Evolutionary conservation across 257 asterid genomes (phyloP), one percentile per base, ranked within the genome.

Genomic region (Oldenlandia corymbosa): DNA sequence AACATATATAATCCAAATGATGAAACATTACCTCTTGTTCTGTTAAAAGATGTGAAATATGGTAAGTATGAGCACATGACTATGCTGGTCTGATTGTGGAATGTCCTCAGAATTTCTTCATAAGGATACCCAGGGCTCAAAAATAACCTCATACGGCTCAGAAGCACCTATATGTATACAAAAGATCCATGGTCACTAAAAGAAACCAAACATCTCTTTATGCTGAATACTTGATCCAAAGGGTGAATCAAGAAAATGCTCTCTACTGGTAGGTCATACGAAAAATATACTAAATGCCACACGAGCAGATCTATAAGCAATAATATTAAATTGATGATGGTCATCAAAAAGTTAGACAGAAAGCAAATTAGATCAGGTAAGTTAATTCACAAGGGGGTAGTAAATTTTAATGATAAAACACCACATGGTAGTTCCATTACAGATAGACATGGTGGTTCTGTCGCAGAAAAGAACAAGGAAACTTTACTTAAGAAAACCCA

Each of bases 101-200:
- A 92, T 62, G 97, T 77, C 2, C 71, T 81, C 88, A 92, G 71
- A 47, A 87, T 87, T 68, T 92, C 99, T 78, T 92, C 99, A 17
- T 89, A 92, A 16, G 99, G 99, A 73, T 89, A 92, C 24, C 97
- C 99, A 4, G 99, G 99, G 74, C 95, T 87, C 68, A 92, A 71
- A 83, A 92, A 92, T 62, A 92, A 72, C 72, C 97, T 78, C 73
- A 92, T 50, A 1, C 97, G 99, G 77, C 90, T 92, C 70, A 92
- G 81, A 66, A 92, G 91, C 74, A 92, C 92, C 98, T 92, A 62
- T 5, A 60, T 10, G 50, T 21, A 69, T 62, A 62, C 18, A 56
- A 64, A 58, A 74, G 24, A 66, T 42, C 4, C 28, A 45, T 54
- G 62, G 70, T 45, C 37, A 28, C n/a, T 62, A 37, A 0, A 47